Evolutionary conservation across 495 filamentous ascomycete species (phyloP), one percentile per base, ranked within the genome.

Genomic region (Trichocladium antarcticum): DNA sequence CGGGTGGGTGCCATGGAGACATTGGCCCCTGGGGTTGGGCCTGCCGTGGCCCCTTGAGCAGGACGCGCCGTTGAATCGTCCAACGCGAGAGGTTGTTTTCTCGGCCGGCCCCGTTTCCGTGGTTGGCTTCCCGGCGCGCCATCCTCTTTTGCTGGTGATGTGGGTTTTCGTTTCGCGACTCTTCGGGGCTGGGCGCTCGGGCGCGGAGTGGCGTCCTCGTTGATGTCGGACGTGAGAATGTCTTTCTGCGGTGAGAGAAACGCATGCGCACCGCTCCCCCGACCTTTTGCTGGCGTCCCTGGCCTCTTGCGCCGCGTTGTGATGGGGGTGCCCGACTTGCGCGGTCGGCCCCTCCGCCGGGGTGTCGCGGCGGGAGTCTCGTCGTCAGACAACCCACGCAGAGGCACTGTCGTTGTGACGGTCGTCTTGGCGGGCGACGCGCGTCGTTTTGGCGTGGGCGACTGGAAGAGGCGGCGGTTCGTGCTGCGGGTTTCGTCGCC

Each of bases 341-440:
- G 65, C 24, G 64, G 65, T 12, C 65, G 60, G 20, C 64, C 62
- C 34, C 63, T 62, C 42, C 53, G 47, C 42, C 56, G 63, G 12
- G 72, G 70, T 8, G 74, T 75, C 50, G 47, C 45, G 11, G 55
- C 56, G 42, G 59, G 59, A 27, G 52, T 58, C 42, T 70, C 71
- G 9, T 68, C 63, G 42, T 72, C 67, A 28, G 59, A 68, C 37
- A 74, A 52, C 7, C 74, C 73, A 36, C 73, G 74, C 22, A 78
- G 54, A 8, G 74, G 75, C 16, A 78, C 66, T 6, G 62, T 72
- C 6, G 67, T 68, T 5, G 63, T 72, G 0, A 47, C 28, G 1
- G 65, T 60, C 11, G 57, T 61, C 11, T 44, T 47, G 9, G 22
- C 32, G 21, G 28, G 40, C 10, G 46, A 34, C 8, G 32, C 11